A percentile compares a stretch with the other conserved stretches of the same genome.
Conservation (phyloP, 2,329 filamentous ascomycete species). For the Rutstroemia sydowiana region DNA sequence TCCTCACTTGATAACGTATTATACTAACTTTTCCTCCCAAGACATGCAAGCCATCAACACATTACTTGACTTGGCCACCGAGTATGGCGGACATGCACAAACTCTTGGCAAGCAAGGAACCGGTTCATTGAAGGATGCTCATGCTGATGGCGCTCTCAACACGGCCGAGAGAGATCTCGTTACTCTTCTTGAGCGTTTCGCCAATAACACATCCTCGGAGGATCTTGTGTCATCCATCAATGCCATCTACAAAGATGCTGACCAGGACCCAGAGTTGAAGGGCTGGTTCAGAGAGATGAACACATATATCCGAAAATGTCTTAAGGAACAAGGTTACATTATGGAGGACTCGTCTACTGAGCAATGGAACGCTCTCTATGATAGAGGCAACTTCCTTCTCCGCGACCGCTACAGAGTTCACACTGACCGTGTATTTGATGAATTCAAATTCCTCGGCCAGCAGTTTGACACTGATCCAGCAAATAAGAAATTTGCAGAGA, state of each 20-base stretch:
- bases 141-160: slow-evolving; percentile 54
- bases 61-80: slow-evolving; percentile 73
- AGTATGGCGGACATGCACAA: slow-evolving; percentile 71
- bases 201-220: slow-evolving; percentile 84
- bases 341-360: slow-evolving; percentile 71
- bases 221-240: slow-evolving; percentile 81
- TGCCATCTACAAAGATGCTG: slow-evolving; percentile 78
- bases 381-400: slow-evolving; percentile 77
- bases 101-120: slow-evolving; percentile 55
- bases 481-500: slow-evolving; percentile 71
- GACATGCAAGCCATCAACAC: slow-evolving; percentile 86
- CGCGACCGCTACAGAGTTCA: slow-evolving; percentile 82
- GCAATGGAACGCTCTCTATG: slow-evolving; percentile 80
- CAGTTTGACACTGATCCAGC: slow-evolving; percentile 86
- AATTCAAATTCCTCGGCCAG: slow-evolving; percentile 80
- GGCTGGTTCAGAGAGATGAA: slow-evolving; percentile 81
- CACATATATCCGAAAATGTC: slow-evolving; percentile 69
- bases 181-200: slow-evolving; percentile 88
- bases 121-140: slow-evolving; percentile 65
- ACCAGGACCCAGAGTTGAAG: slow-evolving; percentile 78
- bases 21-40: slow-evolving; percentile 31
- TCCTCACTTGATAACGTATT: not conserved
- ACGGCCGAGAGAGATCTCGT: slow-evolving; percentile 74
- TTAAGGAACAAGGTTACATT: slow-evolving; percentile 87
- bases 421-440: slow-evolving; percentile 79